A percentile compares a stretch with the other conserved stretches of the same genome.
Conservation (phyloP, 1,284 basidiomycete species). For the Amylostereum chailletii region DNA sequence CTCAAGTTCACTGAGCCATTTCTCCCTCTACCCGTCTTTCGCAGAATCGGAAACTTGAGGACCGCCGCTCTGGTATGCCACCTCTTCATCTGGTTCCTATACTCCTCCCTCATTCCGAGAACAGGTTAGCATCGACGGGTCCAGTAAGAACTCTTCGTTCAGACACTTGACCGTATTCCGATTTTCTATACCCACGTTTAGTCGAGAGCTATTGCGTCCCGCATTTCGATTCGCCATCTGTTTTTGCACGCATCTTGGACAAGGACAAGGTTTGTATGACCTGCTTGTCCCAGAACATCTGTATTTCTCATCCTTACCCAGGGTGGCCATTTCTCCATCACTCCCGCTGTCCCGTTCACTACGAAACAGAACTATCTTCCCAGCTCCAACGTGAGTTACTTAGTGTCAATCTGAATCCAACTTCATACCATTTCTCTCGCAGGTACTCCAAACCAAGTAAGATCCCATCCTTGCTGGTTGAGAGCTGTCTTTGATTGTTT, state of each 20-base stretch:
- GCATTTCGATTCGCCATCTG: constrained; percentile 86
- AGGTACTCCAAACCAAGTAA: constrained; percentile 76
- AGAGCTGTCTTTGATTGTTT: background rate
- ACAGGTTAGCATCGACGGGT: constrained; percentile 69
- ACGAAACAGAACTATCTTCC: constrained; percentile 85
- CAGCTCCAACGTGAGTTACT: constrained; percentile 64
- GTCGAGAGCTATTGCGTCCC: constrained; percentile 88
- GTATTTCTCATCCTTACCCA: constrained; percentile 17
- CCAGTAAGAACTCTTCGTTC: constrained; percentile 39
- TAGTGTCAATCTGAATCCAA: constrained; percentile 2
- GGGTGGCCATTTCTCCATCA: constrained; percentile 90
- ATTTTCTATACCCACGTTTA: constrained; percentile 18
- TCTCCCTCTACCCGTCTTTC: background rate
- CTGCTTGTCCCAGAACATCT: background rate
- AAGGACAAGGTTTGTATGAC: constrained; percentile 51
- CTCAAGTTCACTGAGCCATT: background rate
- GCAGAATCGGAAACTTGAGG: constrained; percentile 70
- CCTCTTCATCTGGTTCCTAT: background rate
- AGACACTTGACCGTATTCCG: background rate
- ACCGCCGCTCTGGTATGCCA: constrained; percentile 63
- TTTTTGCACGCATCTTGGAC: constrained; percentile 84
- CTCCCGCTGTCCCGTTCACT: constrained; percentile 55
- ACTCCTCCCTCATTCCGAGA: constrained; percentile 6
- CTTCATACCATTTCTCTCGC: constrained; percentile 1
- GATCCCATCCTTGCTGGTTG: background rate